Percentiles rank a stretch among this genome's conserved stretches.
Conservation (phyloP, 495 filamentous ascomycete genomes). For the Penicillium turbatum region DNA sequence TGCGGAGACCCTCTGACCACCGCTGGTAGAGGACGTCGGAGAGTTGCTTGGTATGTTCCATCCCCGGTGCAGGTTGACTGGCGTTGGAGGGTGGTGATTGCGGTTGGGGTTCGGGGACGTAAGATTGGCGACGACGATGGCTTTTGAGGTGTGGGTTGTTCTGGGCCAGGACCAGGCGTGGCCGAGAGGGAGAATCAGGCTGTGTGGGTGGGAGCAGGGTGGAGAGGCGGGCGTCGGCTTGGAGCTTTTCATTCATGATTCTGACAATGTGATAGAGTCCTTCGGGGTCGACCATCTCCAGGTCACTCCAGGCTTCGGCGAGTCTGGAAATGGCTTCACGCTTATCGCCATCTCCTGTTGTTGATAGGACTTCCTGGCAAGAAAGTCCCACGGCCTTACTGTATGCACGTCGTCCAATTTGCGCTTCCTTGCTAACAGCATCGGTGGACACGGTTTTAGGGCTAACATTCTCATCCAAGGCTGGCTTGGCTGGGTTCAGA, state of each 20-base stretch:
- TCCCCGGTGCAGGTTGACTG: slow-evolving; percentile 57
- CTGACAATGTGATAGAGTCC: slow-evolving; percentile 80
- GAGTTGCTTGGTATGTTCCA: slow-evolving; percentile 87
- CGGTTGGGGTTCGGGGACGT: slow-evolving; percentile 34
- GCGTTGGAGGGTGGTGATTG: slow-evolving; percentile 39
- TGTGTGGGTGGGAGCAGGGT: slow-evolving; percentile 39
- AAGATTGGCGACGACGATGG: slow-evolving; percentile 64
- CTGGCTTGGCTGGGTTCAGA: slow-evolving; percentile 33
- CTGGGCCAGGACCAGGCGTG: slow-evolving; percentile 71
- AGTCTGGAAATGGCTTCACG: slow-evolving; percentile 76
- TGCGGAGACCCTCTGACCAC: slow-evolving; percentile 81
- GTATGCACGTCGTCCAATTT: slow-evolving; percentile 75
- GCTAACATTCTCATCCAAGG: slow-evolving; percentile 44
- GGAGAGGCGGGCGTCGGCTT: slow-evolving; percentile 52
- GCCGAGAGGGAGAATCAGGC: slow-evolving; percentile 43
- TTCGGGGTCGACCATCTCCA: slow-evolving; percentile 87
- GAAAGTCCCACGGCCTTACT: slow-evolving; percentile 72
- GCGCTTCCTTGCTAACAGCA: slow-evolving; percentile 65
- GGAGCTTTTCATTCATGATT: slow-evolving; percentile 58
- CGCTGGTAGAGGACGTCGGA: slow-evolving; percentile 85
- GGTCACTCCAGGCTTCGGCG: slow-evolving; percentile 74
- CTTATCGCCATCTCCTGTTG: slow-evolving; percentile 68
- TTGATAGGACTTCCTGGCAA: slow-evolving; percentile 77
- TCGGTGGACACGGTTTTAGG: slow-evolving; percentile 34
- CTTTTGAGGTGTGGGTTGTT: slow-evolving; percentile 82